Evolutionary conservation across 768 basidiomycete species (phyloP).

Genomic region (Boletus reticulatus): DNA sequence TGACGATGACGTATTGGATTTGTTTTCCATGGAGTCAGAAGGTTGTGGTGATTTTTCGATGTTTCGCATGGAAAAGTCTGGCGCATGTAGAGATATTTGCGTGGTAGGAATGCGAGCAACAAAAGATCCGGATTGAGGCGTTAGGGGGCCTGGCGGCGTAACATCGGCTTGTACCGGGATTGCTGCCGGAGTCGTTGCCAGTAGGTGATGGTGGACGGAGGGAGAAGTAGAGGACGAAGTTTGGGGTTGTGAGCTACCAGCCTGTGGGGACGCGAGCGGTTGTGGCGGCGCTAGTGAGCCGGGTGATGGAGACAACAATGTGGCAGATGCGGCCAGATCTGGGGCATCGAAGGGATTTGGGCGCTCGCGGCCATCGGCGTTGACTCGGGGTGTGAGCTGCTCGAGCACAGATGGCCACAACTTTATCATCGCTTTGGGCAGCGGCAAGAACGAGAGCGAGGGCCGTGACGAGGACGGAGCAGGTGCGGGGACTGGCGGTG

Average conservation of each 20-base stretch:
- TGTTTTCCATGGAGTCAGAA: constrained; percentile 35
- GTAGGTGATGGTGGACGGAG: constrained; percentile 31
- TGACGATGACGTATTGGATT: constrained; percentile 39
- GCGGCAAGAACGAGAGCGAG: constrained; percentile 22
- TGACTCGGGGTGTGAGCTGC: constrained; percentile 60
- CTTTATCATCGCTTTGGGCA: constrained; percentile 55
- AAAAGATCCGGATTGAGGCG: constrained; percentile 47
- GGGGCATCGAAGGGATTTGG: constrained; percentile 62
- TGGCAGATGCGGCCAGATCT: constrained; percentile 29
- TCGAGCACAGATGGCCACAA: constrained; percentile 60
- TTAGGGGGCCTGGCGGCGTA: constrained; percentile 45
- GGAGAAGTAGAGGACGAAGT: constrained; percentile 9
- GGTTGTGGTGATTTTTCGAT: constrained; percentile 38
- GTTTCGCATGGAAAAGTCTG: constrained; percentile 78
- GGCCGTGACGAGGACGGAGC: constrained; percentile 15
- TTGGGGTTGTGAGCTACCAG: constrained; percentile 12
- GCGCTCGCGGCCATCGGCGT: constrained; percentile 41
- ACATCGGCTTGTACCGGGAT: constrained; percentile 31
- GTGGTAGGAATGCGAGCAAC: constrained; percentile 54
- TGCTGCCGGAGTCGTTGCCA: constrained; percentile 20
- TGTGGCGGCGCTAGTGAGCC: constrained; percentile 9
- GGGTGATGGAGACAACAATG: constrained; percentile 19
- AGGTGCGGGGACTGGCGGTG: constrained; percentile 5
- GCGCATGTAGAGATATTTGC: constrained; percentile 78
- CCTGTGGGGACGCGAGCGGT: neutral